Evolutionary conservation across 2,329 filamentous ascomycete genomes (phyloP), one percentile per base, ranked within the genome.

Genomic region (Diplodia mutila): DNA sequence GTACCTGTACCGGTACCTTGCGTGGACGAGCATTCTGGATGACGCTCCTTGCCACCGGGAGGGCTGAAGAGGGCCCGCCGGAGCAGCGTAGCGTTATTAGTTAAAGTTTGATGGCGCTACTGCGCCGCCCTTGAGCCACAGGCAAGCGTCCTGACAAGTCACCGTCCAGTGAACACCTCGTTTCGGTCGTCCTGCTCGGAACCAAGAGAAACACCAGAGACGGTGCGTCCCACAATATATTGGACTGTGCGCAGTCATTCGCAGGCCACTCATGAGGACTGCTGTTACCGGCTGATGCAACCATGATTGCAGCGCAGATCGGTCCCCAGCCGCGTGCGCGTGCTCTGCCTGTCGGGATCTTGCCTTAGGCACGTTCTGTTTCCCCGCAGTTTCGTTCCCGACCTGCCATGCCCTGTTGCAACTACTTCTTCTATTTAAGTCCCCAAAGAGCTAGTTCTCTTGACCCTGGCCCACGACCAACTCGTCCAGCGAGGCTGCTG

Each of bases 311-410:
- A 59, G 6, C 48, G 57, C 59, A 63, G 59, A 63, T 63, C 59
- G 46, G 23, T 11, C 21, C 59, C 29, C 59, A 16, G 29, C 21
- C 29, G 32, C n/a, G 32, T 55, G 18, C 53, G 32, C 53, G 57
- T 61, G 59, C 57, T 49, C 57, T 49, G 27, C 29, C 46, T n/a
- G 59, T 63, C 46, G 52, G 59, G 59, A 46, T 63, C 59, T 61
- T 61, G 57, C 39, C n/a, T 51, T 51, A 51, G 21, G 46, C 42
- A 51, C n/a, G 49, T 63, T 63, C n/a, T 18, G 4, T 18, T 51
- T 63, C 59, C 59, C 59, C 59, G 59, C 59, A 61, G 57, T 61
- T 49, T 49, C 57, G 18, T 16, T 49, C 12, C 39, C 57, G 57
- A 61, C 29, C 42, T 25, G n/a, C 39, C 25, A 51, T 63, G 46